Evolutionary conservation across 2,329 filamentous ascomycete genomes (phyloP).

Genomic region (Purpureocillium takamizusanense): DNA sequence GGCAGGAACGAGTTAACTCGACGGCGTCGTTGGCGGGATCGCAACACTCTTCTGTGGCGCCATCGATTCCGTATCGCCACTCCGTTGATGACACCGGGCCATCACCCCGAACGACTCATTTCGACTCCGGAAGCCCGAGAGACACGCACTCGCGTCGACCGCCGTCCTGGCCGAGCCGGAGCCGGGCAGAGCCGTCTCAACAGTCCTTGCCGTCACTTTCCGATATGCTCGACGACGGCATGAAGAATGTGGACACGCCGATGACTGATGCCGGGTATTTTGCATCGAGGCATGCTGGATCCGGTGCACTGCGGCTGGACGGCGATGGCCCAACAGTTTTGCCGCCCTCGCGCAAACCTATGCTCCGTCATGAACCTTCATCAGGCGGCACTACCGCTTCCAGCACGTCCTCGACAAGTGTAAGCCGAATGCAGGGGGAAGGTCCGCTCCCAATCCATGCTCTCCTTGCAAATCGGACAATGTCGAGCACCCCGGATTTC

Average conservation of each 20-base stretch:
- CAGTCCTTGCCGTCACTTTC: constrained; percentile 36
- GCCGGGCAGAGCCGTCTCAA: constrained; percentile 14
- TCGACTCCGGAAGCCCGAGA: constrained; percentile 22
- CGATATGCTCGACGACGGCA: constrained; percentile 34
- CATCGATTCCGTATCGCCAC: constrained; percentile 23
- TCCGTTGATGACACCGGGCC: constrained; percentile 32
- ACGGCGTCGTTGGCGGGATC: constrained; percentile 36
- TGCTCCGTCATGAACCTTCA: constrained; percentile 35
- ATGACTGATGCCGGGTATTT: constrained; percentile 4
- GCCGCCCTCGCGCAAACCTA: constrained; percentile 21
- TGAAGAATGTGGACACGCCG: constrained; percentile 9
- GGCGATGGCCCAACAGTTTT: constrained; percentile 17
- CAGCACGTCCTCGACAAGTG: constrained; percentile 24
- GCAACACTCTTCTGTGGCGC: constrained; percentile 29
- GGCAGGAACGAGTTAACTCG: constrained; percentile 39
- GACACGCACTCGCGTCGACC: constrained; percentile 16
- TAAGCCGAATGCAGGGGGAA: constrained; percentile 35
- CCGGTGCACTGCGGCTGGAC: constrained; percentile 11
- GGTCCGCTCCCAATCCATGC: constrained; percentile 46
- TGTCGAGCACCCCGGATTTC: constrained; percentile 7
- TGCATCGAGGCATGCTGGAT: neutral
- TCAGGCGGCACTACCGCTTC: constrained; percentile 34
- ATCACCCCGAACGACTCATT: constrained; percentile 30
- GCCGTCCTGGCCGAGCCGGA: constrained; percentile 11
- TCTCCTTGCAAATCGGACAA: constrained; percentile 33